Evolutionary conservation across 169 alveolate species (phyloP), one percentile per base, ranked within the genome.

Genomic region (Plasmodium coatneyi): DNA sequence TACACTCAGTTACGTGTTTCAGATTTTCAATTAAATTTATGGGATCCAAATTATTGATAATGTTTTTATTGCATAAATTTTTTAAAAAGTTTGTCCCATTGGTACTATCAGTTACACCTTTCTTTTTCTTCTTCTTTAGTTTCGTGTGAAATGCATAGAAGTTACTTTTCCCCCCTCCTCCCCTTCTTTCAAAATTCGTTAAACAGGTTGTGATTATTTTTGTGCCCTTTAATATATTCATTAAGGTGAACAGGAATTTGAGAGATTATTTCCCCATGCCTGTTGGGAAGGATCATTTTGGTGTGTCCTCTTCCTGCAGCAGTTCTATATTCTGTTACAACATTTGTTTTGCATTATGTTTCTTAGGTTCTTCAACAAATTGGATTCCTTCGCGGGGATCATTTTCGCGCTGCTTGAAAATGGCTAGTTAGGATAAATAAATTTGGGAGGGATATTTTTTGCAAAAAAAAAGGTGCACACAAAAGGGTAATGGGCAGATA

Each of bases 21-120:
- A 89, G 49, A 66, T 89, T 89, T 41, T 89, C 94, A 56, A 89
- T 79, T 34, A 89, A 36, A 52, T 41, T 52, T 71, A 89, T 14
- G 30, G 78, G 52, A 66, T 89, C 94, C 43, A 89, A 79, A 78
- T 89, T 46, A 60, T 80, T 79, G 14, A 89, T 89, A 80, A 89
- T 76, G 71, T 89, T 89, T 89, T 79, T 89, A 46, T 89, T 89
- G 49, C 94, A 78, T 89, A 89, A 4, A 43, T 60, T 89, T 66
- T 89, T 89, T 79, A 89, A 46, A 7, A 79, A 39, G 49, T 79
- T 79, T 30, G 43, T 36, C 36, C 79, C 60, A 6, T 56, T 49
- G 7, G 5, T 16, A 16, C 46, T 60, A 16, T 66, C n/a, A 5
- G 14, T 5, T 25, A 34, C 25, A 3, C 49, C 92, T 16, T 10